These are phyloP conservation scores for Schwanniomyces pseudopolymorphus DNA, from an alignment of 805 yeast species.

Conservation along the genomic window DNA sequence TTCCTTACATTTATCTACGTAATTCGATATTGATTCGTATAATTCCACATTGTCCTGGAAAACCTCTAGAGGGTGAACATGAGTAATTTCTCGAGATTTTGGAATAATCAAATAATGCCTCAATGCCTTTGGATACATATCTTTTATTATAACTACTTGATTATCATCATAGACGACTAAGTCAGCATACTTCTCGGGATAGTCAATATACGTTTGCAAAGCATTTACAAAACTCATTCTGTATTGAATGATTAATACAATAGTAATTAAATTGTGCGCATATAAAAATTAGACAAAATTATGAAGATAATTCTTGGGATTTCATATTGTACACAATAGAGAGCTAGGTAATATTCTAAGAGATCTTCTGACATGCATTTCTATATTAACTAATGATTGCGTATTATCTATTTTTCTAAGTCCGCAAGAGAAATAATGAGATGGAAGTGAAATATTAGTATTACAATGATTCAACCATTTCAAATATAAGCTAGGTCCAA, in stretches of 20 bases:
- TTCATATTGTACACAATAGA: background rate
- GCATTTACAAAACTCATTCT: slow-evolving; percentile 50
- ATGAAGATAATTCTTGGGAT: background rate
- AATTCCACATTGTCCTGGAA: slow-evolving; percentile 33
- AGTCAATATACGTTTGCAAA: slow-evolving; percentile 46
- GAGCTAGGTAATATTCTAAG: background rate
- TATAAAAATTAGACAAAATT: background rate
- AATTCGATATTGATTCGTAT: slow-evolving; percentile 24
- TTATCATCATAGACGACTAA: slow-evolving; percentile 49
- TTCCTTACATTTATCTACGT: slow-evolving; percentile 37
- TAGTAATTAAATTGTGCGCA: background rate
- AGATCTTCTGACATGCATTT: too few relatives aligned
- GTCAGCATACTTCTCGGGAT: slow-evolving; percentile 41
- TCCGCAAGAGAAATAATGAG: too few relatives aligned
- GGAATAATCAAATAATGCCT: slow-evolving; percentile 66
- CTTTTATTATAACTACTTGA: slow-evolving; percentile 55
- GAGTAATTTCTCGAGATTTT: slow-evolving; percentile 39
- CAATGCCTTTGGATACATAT: slow-evolving; percentile 61
- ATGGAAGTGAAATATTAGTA: too few relatives aligned
- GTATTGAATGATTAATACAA: background rate
- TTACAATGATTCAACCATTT: too few relatives aligned
- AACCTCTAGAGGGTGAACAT: slow-evolving; percentile 51
- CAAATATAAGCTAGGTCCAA: too few relatives aligned
- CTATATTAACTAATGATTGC: too few relatives aligned
- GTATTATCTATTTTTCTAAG: too few relatives aligned